Evolutionary conservation across 1,284 basidiomycete species (phyloP), one percentile per base, ranked within the genome.

Genomic region (Apiotrichum siamense): DNA sequence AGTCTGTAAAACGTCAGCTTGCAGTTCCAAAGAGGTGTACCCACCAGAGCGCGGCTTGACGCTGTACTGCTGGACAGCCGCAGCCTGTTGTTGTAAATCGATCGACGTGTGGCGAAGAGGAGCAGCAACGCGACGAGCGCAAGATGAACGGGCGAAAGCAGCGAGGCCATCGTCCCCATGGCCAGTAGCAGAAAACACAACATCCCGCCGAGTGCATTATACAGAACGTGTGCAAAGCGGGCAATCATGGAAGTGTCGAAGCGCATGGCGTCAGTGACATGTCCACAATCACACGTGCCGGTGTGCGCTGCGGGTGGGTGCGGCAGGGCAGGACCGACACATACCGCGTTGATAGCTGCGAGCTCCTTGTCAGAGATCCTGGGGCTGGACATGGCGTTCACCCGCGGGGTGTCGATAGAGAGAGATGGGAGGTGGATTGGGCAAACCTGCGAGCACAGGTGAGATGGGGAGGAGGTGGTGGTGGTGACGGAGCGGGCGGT

Each of bases 21-120:
- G 25, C 3, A 25, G 26, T 55, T 29, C 3, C 17, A 25, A 25
- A 36, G 39, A 24, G 44, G n/a, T n/a, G n/a, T n/a, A 65, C 83
- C 63, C 68, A 92, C 91, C 91, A 61, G 97, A 79, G 74, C 93
- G 88, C 42, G 93, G 94, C 65, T 97, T 75, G 55, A 80, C 73
- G 50, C 66, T 72, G 73, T 79, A 79, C 58, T 77, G 69, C 53
- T 75, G 67, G 46, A 77, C 75, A 24, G 75, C 75, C 10, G 76
- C 76, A 3, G 74, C 69, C 63, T 70, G 50, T 45, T n/a, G 33
- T 31, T 7, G 29, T 12, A 25, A 41, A 2, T 25, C 7, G 29
- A 24, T 35, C 15, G 17, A 7, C 6, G n/a, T n/a, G n/a, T n/a
- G n/a, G n/a, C n/a, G n/a, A n/a, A n/a, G n/a, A n/a, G n/a, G n/a